Percentiles rank a stretch among this genome's conserved stretches.
phyloP scores from a whole-genome alignment of 2,329 filamentous ascomycete genomes.

The Colletotrichum godetiae region DNA sequence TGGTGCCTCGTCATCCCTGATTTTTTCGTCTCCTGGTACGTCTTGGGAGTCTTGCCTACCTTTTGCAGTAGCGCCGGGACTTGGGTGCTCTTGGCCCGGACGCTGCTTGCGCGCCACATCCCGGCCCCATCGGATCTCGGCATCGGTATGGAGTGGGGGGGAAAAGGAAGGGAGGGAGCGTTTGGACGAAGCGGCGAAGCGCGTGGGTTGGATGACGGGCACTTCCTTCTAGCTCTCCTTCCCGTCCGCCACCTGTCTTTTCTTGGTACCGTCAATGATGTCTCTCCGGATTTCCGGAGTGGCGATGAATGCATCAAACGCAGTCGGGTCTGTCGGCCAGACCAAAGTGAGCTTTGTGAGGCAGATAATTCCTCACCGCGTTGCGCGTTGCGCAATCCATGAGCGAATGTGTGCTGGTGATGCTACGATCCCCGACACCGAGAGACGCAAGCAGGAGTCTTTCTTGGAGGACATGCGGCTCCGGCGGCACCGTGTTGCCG shows the following conservation, averaged over 20 bases:
- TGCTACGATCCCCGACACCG: not conserved
- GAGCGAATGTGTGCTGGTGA: not conserved
- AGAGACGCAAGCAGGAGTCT: constrained; percentile 12
- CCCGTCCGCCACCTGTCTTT: too few relatives aligned
- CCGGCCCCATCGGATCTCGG: constrained; percentile 31
- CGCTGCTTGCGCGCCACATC: constrained; percentile 26
- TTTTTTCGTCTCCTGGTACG: not conserved
- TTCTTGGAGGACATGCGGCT: constrained; percentile 12
- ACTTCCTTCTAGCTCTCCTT: not conserved
- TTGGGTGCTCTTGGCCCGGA: constrained; percentile 16
- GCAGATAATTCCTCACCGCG: not conserved
- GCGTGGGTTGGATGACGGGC: not conserved
- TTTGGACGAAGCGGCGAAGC: constrained; percentile 18
- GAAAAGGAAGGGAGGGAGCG: not conserved
- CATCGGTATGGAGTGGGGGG: not conserved
- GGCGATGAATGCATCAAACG: not conserved
- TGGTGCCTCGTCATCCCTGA: constrained; percentile 18
- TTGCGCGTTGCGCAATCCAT: constrained; percentile 24
- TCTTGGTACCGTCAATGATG: not conserved
- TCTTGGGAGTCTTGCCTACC: not conserved
- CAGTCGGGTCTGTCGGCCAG: not conserved
- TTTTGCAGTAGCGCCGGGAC: constrained; percentile 14
- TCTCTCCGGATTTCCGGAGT: not conserved
- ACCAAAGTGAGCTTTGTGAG: not conserved
- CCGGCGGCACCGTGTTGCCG: constrained; percentile 13